A percentile compares a stretch with the other conserved stretches of the same genome.
These are phyloP conservation scores for Cynanchum wilfordii DNA, from an alignment of 257 asterid species.

Conservation along the genomic window DNA sequence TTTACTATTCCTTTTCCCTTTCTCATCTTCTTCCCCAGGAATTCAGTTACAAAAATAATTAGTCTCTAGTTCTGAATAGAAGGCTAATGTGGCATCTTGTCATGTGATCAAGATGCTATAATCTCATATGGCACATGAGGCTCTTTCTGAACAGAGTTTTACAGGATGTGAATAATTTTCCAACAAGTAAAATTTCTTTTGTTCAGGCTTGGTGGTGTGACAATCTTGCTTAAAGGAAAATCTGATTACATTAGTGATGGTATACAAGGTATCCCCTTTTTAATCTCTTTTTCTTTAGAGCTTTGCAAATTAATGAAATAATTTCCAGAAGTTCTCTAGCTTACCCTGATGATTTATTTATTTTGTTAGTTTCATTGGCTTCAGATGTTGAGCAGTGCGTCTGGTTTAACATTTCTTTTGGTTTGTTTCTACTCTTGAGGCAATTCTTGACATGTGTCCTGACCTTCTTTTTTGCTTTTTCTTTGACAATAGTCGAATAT, in stretches of 20 bases:
- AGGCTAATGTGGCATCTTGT: neutral
- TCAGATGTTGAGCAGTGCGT: neutral
- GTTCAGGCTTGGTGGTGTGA: constrained; percentile 72
- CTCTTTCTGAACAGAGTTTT: neutral
- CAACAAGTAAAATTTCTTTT: constrained; percentile 16
- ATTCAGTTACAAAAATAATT: neutral
- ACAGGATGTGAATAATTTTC: neutral
- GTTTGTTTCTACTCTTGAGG: neutral
- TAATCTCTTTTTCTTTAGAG: neutral
- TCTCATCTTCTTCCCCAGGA: neutral
- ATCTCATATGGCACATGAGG: neutral
- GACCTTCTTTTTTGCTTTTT: neutral
- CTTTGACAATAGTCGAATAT: neutral
- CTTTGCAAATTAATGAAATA: neutral
- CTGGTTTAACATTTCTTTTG: neutral
- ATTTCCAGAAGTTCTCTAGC: neutral
- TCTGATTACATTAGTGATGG: constrained; percentile 74
- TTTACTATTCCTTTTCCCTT: neutral
- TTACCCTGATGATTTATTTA: neutral
- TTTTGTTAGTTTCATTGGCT: neutral
- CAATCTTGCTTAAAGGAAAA: constrained; percentile 72
- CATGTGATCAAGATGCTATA: neutral
- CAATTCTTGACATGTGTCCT: neutral
- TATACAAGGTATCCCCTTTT: constrained; percentile 43
- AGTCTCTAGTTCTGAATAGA: neutral